phyloP scores from a whole-genome alignment of 2,329 filamentous ascomycete genomes.

The Colletotrichum truncatum region DNA sequence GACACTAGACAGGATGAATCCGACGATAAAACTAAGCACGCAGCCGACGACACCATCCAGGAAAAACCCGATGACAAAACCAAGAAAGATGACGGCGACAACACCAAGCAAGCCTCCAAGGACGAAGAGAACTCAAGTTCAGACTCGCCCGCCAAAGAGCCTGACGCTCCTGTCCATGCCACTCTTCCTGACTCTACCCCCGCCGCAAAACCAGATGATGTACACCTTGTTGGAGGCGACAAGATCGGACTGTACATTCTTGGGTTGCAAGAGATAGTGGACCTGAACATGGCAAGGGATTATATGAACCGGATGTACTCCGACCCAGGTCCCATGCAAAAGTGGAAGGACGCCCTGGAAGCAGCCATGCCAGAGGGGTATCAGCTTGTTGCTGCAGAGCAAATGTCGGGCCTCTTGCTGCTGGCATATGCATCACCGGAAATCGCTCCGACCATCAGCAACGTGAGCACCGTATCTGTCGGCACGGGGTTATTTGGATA shows the following conservation, averaged over 20 bases:
- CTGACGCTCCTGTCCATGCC: no score
- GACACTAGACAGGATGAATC: conserved; percentile 49
- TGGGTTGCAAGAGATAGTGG: conserved; percentile 91
- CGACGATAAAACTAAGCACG: conserved; percentile 49
- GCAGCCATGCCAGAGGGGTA: conserved; percentile 82
- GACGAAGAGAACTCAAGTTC: neutral
- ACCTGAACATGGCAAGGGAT: conserved; percentile 81
- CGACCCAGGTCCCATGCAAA: conserved; percentile 75
- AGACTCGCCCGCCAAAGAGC: neutral
- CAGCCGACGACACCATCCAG: neutral
- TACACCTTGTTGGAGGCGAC: conserved; percentile 64
- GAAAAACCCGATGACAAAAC: no score
- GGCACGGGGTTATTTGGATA: conserved; percentile 93
- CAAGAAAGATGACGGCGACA: conserved; percentile 47
- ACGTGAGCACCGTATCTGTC: conserved; percentile 83
- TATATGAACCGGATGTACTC: conserved; percentile 77
- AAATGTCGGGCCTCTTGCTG: conserved; percentile 85
- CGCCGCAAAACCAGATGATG: conserved; percentile 39
- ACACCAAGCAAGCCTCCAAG: conserved; percentile 44
- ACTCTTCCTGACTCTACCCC: neutral
- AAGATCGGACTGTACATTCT: conserved; percentile 91
- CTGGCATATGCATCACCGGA: conserved; percentile 86
- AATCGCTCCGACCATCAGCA: conserved; percentile 77
- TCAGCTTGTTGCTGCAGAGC: conserved; percentile 78
- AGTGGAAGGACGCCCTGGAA: conserved; percentile 83